phyloP scores from a whole-genome alignment of 139 green algal genomes.

The Coelastrella sp. region DNA sequence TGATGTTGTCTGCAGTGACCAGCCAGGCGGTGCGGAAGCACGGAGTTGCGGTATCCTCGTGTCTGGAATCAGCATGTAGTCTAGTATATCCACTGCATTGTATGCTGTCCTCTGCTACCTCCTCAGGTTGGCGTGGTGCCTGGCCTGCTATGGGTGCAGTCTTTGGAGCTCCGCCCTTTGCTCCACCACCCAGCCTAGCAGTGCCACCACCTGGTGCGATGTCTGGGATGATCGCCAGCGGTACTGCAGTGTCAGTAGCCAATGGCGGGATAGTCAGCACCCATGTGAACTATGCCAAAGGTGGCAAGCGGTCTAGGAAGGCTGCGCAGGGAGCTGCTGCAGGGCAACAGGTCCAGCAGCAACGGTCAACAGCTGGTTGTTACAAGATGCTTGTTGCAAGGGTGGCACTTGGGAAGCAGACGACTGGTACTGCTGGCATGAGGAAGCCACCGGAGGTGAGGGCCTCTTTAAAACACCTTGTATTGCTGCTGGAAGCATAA shows the following conservation, averaged over 20 bases:
- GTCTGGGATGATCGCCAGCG: neutral
- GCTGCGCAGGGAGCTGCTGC: neutral
- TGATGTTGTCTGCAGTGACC: too few species aligned
- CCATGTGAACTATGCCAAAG: too few species aligned
- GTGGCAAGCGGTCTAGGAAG: neutral
- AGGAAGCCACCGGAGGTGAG: slow-evolving; percentile 4
- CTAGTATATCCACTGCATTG: too few species aligned
- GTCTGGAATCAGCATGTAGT: too few species aligned
- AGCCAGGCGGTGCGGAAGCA: too few species aligned
- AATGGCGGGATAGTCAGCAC: too few species aligned
- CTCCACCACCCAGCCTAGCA: neutral
- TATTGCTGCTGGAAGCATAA: neutral
- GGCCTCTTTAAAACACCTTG: neutral
- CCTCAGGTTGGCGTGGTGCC: neutral
- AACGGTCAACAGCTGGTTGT: neutral
- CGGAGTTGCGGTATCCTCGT: too few species aligned
- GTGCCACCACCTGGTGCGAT: neutral
- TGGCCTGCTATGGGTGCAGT: too few species aligned
- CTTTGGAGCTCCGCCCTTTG: too few species aligned
- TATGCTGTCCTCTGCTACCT: neutral
- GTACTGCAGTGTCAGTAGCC: neutral
- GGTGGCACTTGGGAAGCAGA: slow-evolving; percentile 6
- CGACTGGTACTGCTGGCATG: neutral
- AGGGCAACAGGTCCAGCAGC: neutral
- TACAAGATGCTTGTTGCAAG: slow-evolving; percentile 30